Base-by-base conservation (phyloP, 306 rosid genomes). In the Castanea crenata region DNA sequence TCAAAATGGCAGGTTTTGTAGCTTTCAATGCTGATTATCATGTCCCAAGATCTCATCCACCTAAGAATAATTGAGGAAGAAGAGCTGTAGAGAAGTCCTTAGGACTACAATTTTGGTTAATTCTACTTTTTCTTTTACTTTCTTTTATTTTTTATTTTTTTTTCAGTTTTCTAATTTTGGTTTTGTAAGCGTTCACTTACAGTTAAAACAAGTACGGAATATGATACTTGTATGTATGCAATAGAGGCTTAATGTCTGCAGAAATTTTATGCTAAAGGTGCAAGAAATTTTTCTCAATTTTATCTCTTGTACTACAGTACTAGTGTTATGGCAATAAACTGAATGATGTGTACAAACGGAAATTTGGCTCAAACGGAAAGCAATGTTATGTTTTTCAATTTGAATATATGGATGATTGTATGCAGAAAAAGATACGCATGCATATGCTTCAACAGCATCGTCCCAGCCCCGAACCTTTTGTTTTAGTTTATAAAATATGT, bases 31-130 rank as follows among this genome's bases (percentile, higher is more conserved):
- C 89, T 20, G 96, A 91, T 71, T 91, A 91, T 71, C 81, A 80
- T 51, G 89, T 84, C 78, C 91, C 93, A 19, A 87, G 78, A 73
- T 89, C 89, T 76, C 96, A 89, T 46, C 96, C 96, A 1, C 96
- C 96, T 4, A 91, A 84, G 85, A 88, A 90, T 61, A 90, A 90
- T 81, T 87, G 55, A 83, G 20, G 21, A 16, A 34, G 51, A 44
- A 25, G 38, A 44, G 56, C 44, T 2, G 19, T 0, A 51, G 46
- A 2, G 41, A 25, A 51, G 72, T 46, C 38, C 27, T 27, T 14
- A 15, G 79, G 71, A 51, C 76, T 29, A 25, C 3, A 78, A 3
- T 83, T 74, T 83, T 83, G 71, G 71, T 65, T 18, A 16, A 32
- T 15, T 32, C 71, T 65, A 34, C 49, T 10, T 18, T 65, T 69